phyloP scores from a whole-genome alignment of 1,139 yeast species.

The Debaryomyces robertsiae region DNA sequence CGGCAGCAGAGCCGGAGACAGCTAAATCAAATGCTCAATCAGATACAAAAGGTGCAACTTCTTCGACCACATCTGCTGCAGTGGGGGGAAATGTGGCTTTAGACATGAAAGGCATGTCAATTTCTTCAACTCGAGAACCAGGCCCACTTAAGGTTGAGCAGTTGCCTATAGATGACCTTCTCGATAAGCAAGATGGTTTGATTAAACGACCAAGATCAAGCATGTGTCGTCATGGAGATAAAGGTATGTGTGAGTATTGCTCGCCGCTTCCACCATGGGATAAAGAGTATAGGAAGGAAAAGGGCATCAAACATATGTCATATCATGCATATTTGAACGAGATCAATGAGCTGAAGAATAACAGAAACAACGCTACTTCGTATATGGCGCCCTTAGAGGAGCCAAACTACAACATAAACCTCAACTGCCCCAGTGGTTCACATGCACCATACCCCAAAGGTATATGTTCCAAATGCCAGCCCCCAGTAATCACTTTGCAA shows the following conservation, averaged over 20 bases:
- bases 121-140: slow-evolving; percentile 13
- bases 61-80: slow-evolving; percentile 1
- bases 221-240: slow-evolving; percentile 85
- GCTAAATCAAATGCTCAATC: neutral
- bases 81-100: slow-evolving; percentile 1
- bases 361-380: slow-evolving; percentile 57
- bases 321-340: slow-evolving; percentile 83
- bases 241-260: slow-evolving; percentile 98
- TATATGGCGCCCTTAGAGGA: slow-evolving; percentile 81
- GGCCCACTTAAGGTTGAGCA: slow-evolving; percentile 35
- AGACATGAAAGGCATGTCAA: slow-evolving; percentile 6
- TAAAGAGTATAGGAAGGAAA: slow-evolving; percentile 66
- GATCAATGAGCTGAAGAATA: slow-evolving; percentile 69
- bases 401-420: slow-evolving; percentile 66
- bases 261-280: slow-evolving; percentile 97
- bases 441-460: slow-evolving; percentile 95
- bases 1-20: slow-evolving; percentile 12
- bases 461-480: slow-evolving; percentile 96
- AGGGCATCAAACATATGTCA: slow-evolving; percentile 85
- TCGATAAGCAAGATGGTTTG: slow-evolving; percentile 72
- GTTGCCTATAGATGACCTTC: slow-evolving; percentile 63
- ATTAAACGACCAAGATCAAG: slow-evolving; percentile 63
- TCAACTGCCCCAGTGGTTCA: slow-evolving; percentile 65
- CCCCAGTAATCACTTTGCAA: slow-evolving; percentile 89
- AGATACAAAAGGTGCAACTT: neutral